These are phyloP conservation scores for Debaryomyces subglobosus DNA, from an alignment of 1,139 yeast species.

Conservation along the genomic window DNA sequence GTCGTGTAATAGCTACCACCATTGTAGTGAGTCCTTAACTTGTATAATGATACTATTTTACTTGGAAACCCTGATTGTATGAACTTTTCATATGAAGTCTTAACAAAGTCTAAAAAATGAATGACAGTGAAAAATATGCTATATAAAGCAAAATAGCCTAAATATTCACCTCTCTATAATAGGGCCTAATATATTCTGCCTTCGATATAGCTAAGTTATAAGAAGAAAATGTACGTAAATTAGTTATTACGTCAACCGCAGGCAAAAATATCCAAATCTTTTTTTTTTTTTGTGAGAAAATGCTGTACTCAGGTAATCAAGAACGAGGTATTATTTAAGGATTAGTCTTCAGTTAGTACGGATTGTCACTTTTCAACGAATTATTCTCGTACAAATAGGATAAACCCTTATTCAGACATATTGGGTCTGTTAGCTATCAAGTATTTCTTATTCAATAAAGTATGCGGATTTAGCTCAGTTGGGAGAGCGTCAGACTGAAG, in stretches of 20 bases:
- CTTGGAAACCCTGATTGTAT: background rate
- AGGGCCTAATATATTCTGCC: background rate
- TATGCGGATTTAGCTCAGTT: constrained; percentile 77
- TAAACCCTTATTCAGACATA: background rate
- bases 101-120: background rate
- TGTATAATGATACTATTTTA: background rate
- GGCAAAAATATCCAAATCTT: background rate
- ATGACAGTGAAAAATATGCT: background rate
- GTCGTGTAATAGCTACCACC: background rate
- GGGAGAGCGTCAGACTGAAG: constrained; percentile 93
- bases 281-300: background rate
- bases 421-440: background rate
- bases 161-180: background rate
- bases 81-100: background rate
- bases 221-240: background rate
- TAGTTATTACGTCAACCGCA: background rate
- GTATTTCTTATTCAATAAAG: background rate
- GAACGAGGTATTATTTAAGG: background rate
- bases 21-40: background rate
- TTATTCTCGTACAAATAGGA: background rate
- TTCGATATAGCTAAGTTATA: background rate
- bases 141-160: background rate
- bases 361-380: background rate
- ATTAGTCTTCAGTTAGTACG: background rate
- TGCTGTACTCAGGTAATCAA: background rate